Base-by-base conservation (phyloP, 2,329 filamentous ascomycete genomes). In the Sarocladium strictum region DNA sequence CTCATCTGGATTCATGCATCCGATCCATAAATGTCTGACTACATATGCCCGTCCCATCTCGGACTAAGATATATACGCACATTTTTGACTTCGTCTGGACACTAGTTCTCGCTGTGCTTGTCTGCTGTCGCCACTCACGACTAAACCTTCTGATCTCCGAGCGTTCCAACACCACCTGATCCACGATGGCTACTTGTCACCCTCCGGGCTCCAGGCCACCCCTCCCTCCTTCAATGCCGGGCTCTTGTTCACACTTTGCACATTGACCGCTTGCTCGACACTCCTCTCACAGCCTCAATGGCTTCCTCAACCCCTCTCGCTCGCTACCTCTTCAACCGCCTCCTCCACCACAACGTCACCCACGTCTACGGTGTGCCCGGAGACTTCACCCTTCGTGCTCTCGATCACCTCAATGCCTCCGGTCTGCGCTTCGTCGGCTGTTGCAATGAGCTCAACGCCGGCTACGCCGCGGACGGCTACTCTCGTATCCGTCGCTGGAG, bases 381-480 rank as follows among this genome's bases (percentile, higher is more conserved):
- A 50, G 71, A 73, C 59, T 73, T 65, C 61, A 72, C 72, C 40
- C 68, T 73, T 12, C 63, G 59, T 0, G 56, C 69, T 21, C 63
- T 73, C 4, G 71, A 74, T 58, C 63, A 69, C 32, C 62, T 74
- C 54, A 62, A 67, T 47, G 69, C 68, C 0, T 55, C 66, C 5
- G 70, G 69, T 2, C 59, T 75, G 17, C 60, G 58, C 14, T 75
- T 72, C 72, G 73, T 78, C 11, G 79, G 79, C 56, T 83, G 78
- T 57, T 71, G 74, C 54, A 84, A 83, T 59, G 80, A 84, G 63
- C 72, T 84, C 49, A 83, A 83, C 58, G 76, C 77, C 2, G 78
- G 71, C 2, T 83, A 82, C 57, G 78, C 79, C 0, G 77, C 78
- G 2, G 81, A 84, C 58, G 81, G 78, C 2, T 84, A 84, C 58